Evolutionary conservation across 2,329 filamentous ascomycete species (phyloP), one percentile per base, ranked within the genome.

Genomic region (Monilinia fructigena): DNA sequence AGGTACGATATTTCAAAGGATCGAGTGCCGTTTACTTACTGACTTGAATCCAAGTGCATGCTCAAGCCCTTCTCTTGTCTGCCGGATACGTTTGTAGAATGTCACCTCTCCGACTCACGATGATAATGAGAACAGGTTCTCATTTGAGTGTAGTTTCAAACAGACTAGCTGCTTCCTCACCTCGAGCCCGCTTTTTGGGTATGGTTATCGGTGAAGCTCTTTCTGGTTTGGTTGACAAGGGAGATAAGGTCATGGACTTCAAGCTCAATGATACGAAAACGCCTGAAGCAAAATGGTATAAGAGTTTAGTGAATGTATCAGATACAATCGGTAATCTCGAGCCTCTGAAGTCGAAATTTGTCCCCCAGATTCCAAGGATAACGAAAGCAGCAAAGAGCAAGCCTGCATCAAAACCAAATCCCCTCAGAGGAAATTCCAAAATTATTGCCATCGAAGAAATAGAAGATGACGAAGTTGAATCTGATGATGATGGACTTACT

Each of bases 131-230:
- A 63, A 92, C 92, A 1, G 85, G 88, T 23, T 75, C 83, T 1
- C 96, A 96, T 74, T 82, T 97, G 59, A 88, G 85, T 69, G 85
- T 89, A 8, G 87, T 97, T 45, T 97, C 95, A 0, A 97, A 96
- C 75, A 86, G 93, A 31, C 85, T 99, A 8, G 86, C 87, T 16
- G 85, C 92, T 20, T 89, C 92, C 4, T 93, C 95, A 52, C 81
- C 81, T 8, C 85, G 88, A 70, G 88, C 91, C 20, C 86, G 93
- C 23, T 91, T 96, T 71, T 82, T 99, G 0, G 95, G 95, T 0
- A 96, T 99, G 87, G 82, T 91, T 2, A 87, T 97, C 42, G 95
- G 92, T 5, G 92, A 92, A 71, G 86, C 89, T 0, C 77, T 89
- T 0, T 89, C 87, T 1, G 76, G 79, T 2, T 77, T 76, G 2